Conservation (phyloP, 306 rosid genomes). For the Rosa chinensis region DNA sequence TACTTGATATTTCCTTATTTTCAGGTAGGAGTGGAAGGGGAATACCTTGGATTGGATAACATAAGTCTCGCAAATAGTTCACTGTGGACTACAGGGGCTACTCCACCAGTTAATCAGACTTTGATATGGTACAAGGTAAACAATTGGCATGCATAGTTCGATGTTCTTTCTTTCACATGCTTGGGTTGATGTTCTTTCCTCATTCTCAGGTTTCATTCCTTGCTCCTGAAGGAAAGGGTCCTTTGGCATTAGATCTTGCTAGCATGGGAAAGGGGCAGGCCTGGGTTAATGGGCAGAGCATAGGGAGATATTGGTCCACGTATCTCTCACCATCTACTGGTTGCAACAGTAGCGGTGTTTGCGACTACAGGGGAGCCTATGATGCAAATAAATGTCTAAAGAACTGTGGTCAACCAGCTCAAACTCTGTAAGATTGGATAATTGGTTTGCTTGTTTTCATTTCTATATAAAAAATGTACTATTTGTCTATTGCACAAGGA, state of each 20-base stretch:
- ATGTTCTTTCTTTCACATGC: neutral
- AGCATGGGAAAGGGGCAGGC: conserved; percentile 26
- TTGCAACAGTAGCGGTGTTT: conserved; percentile 2
- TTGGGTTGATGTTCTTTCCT: conserved; percentile 6
- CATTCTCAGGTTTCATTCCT: conserved; percentile 11
- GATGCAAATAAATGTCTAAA: conserved; percentile 16
- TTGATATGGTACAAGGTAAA: conserved; percentile 24
- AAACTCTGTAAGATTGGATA: conserved; percentile 17
- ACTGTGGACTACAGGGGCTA: conserved; percentile 16
- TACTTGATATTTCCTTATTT: neutral
- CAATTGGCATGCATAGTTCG: neutral
- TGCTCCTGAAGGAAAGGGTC: conserved; percentile 19
- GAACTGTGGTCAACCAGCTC: conserved; percentile 18
- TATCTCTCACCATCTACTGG: conserved; percentile 16
- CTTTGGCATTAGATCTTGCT: conserved; percentile 18
- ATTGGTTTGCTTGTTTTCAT: neutral
- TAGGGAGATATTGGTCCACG: conserved; percentile 23
- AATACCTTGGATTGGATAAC: conserved; percentile 15
- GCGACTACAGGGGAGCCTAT: conserved; percentile 22
- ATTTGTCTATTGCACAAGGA: neutral
- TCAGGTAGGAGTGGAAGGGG: conserved; percentile 21
- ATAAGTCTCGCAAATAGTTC: conserved; percentile 16
- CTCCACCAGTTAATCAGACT: conserved; percentile 18
- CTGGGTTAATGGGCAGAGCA: conserved; percentile 14
- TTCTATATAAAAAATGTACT: neutral